Evolutionary conservation across 768 basidiomycete genomes (phyloP).

Genomic region (Clitopilus hobsonii): DNA sequence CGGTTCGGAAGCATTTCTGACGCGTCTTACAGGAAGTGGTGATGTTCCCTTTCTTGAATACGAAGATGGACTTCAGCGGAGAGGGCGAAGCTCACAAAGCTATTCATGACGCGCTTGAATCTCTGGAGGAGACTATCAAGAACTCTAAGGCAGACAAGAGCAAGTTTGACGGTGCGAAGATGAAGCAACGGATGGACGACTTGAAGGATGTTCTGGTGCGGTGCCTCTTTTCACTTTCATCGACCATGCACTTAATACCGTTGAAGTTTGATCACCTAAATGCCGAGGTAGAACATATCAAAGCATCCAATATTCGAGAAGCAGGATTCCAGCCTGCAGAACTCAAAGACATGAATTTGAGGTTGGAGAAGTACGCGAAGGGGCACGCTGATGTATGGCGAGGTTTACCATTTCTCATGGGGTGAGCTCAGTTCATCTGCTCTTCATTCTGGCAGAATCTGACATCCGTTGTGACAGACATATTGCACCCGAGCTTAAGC

Average conservation of each 20-base stretch:
- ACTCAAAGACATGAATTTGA: constrained; percentile 19
- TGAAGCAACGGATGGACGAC: constrained; percentile 22
- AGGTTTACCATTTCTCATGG: constrained; percentile 29
- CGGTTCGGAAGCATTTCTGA: neutral
- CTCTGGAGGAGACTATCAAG: constrained; percentile 19
- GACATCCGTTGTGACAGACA: constrained; percentile 19
- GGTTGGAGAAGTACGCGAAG: constrained; percentile 25
- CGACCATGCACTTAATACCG: neutral
- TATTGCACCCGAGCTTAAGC: constrained; percentile 29
- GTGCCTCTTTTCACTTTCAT: constrained; percentile 1
- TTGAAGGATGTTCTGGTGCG: constrained; percentile 27
- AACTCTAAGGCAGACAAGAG: constrained; percentile 18
- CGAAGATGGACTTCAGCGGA: constrained; percentile 30
- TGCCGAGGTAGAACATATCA: constrained; percentile 30
- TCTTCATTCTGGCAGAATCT: neutral
- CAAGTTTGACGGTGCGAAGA: constrained; percentile 22
- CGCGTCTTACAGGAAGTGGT: constrained; percentile 16
- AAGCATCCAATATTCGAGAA: constrained; percentile 22
- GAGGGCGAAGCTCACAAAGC: constrained; percentile 30
- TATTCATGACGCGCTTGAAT: constrained; percentile 24
- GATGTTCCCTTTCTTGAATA: constrained; percentile 30
- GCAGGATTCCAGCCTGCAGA: constrained; percentile 24
- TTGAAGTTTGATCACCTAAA: constrained; percentile 30
- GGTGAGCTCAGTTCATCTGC: constrained; percentile 15
- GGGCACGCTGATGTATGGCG: constrained; percentile 26